Conservation (phyloP, 2,329 filamentous ascomycete species). For the Cercospora sp. region DNA sequence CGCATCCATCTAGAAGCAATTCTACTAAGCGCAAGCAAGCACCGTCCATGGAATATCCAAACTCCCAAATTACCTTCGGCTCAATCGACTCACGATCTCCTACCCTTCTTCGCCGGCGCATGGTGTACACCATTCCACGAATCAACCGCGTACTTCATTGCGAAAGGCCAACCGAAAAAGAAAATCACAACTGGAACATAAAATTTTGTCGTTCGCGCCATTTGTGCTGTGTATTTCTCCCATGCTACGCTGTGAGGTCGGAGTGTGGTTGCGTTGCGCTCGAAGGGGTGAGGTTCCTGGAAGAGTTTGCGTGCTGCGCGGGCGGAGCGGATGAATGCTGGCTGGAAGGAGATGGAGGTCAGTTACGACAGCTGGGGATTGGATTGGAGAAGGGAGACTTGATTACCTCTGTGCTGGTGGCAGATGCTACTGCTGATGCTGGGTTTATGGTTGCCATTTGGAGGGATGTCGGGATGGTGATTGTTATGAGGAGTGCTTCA, state of each 20-base stretch:
- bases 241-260: constrained; percentile 21
- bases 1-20: too few relatives aligned
- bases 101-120: constrained; percentile 2
- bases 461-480: neutral
- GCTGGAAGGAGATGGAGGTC: neutral
- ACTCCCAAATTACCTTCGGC: too few relatives aligned
- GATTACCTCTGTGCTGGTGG: constrained; percentile 8
- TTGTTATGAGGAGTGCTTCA: constrained; percentile 3
- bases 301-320: constrained; percentile 11
- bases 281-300: constrained; percentile 20
- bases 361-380: too few relatives aligned
- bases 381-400: neutral
- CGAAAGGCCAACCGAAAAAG: constrained; percentile 24
- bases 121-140: constrained; percentile 21
- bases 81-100: neutral
- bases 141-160: constrained; percentile 16
- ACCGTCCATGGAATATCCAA: too few relatives aligned
- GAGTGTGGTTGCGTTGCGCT: constrained; percentile 9
- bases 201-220: constrained; percentile 15
- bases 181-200: constrained; percentile 13
- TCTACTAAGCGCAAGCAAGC: too few relatives aligned
- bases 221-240: constrained; percentile 15
- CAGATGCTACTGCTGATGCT: neutral
- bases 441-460: constrained; percentile 10
- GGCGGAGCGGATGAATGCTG: constrained; percentile 3